A percentile compares a stretch with the other conserved stretches of the same genome.
Evolutionary conservation across 2,329 filamentous ascomycete species (phyloP).

Genomic region (Stagonosporopsis rhizophila): DNA sequence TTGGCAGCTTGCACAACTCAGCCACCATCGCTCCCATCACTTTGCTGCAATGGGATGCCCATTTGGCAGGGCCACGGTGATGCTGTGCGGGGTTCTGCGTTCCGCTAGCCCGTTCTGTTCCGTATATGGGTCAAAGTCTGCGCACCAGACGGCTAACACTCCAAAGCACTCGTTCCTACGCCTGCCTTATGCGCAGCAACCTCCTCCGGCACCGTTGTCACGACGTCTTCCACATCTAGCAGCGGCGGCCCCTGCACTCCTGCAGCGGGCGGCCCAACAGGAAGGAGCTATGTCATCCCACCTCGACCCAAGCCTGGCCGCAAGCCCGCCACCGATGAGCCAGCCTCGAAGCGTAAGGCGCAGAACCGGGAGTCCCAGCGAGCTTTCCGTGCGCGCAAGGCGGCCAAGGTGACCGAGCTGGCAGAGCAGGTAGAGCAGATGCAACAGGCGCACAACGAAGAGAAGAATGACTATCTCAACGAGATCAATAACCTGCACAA

Average conservation of each 20-base stretch:
- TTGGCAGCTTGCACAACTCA: not conserved
- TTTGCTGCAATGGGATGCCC: not conserved
- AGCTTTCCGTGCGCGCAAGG: conserved; percentile 86
- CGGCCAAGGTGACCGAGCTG: conserved; percentile 78
- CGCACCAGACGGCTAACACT: conserved; percentile 12
- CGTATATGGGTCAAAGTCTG: conserved; percentile 15
- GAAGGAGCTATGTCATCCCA: conserved; percentile 48
- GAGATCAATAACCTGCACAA: conserved; percentile 15
- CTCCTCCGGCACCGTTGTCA: conserved; percentile 21
- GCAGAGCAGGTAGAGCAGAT: conserved; percentile 50
- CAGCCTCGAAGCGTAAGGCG: conserved; percentile 89
- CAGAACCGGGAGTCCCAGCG: conserved; percentile 93
- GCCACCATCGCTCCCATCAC: not conserved
- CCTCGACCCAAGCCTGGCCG: conserved; percentile 72
- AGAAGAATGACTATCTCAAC: conserved; percentile 22
- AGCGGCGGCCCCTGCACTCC: conserved; percentile 36
- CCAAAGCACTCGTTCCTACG: conserved; percentile 13
- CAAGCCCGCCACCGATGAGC: conserved; percentile 92
- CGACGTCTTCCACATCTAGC: conserved; percentile 34
- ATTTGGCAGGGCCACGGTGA: conserved; percentile 1
- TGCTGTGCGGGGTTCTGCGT: conserved; percentile 13
- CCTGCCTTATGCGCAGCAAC: conserved; percentile 19
- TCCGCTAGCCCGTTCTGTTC: conserved; percentile 12
- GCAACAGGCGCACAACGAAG: conserved; percentile 19
- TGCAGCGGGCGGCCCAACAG: conserved; percentile 49